Evolutionary conservation across 106 monocot species (phyloP).

Genomic region (Hemerocallis citrina): DNA sequence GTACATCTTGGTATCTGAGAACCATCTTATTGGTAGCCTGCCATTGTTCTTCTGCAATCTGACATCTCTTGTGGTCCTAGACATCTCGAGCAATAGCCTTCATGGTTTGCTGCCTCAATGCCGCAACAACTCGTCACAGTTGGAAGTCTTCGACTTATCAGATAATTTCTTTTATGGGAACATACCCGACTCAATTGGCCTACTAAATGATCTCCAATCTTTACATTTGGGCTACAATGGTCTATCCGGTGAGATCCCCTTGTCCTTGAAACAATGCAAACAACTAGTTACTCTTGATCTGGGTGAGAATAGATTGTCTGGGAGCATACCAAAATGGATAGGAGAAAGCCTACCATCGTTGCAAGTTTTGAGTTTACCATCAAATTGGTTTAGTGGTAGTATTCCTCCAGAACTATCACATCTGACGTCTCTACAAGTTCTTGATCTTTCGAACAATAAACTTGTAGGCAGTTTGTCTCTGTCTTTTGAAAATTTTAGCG

Average conservation of each 20-base stretch:
- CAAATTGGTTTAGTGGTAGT: not conserved
- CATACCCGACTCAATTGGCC: not conserved
- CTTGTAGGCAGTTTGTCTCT: not conserved
- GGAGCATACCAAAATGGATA: conserved; percentile 6
- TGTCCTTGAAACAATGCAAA: not conserved
- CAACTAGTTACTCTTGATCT: conserved; percentile 3
- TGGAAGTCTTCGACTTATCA: not conserved
- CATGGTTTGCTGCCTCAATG: not conserved
- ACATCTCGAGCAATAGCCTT: not conserved
- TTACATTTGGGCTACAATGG: conserved; percentile 2
- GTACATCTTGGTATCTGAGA: not conserved
- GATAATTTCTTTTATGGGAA: not conserved
- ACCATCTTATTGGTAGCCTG: not conserved
- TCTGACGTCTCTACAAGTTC: not conserved
- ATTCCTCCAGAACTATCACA: not conserved
- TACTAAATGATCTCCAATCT: not conserved
- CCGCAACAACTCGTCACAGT: too few relatives aligned
- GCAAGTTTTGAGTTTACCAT: not conserved
- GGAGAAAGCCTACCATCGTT: not conserved
- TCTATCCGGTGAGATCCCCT: conserved; percentile 1
- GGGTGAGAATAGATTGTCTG: conserved; percentile 1
- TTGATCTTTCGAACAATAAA: conserved; percentile 3
- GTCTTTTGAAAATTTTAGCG: not conserved
- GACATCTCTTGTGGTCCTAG: not conserved
- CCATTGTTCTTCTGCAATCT: not conserved